Evolutionary conservation across 306 rosid species (phyloP), one percentile per base, ranked within the genome.

Genomic region (Cajanus cajan): DNA sequence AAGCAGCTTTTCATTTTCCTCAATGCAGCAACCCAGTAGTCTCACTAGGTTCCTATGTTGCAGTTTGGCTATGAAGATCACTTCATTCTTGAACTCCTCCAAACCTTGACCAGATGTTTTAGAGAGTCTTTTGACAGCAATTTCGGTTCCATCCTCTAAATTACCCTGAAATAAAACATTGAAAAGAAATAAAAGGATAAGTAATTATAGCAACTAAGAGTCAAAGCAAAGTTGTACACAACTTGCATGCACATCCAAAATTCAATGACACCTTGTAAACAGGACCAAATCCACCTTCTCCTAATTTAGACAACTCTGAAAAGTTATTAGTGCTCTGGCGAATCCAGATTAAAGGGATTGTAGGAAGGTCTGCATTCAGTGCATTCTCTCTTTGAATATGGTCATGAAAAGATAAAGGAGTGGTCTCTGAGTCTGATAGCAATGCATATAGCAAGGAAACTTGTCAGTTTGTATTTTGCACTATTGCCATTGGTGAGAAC

Each of bases 21-120:
- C 89, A 47, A 82, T 48, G 73, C 90, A 62, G 47, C 87, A 91
- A 9, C 90, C 94, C 47, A 91, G 31, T 21, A 91, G 91, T 84
- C 85, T 87, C 15, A 89, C 90, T 33, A 91, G 90, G 74, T 89
- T 91, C 36, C 84, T 82, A 14, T 88, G 94, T 69, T 91, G 97
- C 68, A 91, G 80, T 68, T 85, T 88, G 7, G 84, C 87, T 28
- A 92, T 83, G 50, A 87, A 85, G 16, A 82, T 57, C 8, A 87
- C 93, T 79, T 92, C 93, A 70, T 92, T 92, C 48, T 61, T 90
- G 36, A 90, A 84, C 77, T 92, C 94, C 41, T 82, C 68, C 8
- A 79, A 43, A 37, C 97, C 93, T 82, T 90, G 97, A 54, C 76
- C 39, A 21, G 93, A 92, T 61, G 74, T 62, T 71, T 61, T 74